Base-by-base conservation (phyloP, 345 rosid species). In the Dimocarpus longan region DNA sequence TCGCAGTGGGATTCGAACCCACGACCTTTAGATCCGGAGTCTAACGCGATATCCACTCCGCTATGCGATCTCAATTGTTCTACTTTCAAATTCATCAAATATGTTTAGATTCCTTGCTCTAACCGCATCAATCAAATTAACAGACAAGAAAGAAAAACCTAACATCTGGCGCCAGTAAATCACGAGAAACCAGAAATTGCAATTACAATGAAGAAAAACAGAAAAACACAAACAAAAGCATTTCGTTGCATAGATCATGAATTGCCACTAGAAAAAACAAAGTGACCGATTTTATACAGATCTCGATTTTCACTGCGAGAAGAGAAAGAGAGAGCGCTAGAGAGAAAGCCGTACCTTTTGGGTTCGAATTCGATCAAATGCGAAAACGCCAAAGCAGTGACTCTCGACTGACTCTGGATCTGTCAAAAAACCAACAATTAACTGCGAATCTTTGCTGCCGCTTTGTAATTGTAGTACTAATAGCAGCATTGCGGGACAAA, bases 1-100 rank as follows among this genome's bases (percentile, higher is more conserved):
- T 92, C 98, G 88, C 99, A 93, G 97, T 93, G 99, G 96, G 97
- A 88, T 73, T 95, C 93, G 93, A 95, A 95, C 98, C 98, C 97
- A 91, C 98, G 96, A 92, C 99, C 97, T 93, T 90, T 89, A 91
- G 98, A 93, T 95, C 66, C 98, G 98, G 99, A 93, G 93, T 93
- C 98, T 93, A 93, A 93, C 92, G 97, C 98, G 94, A 93, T 92
- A 92, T 95, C 97, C 95, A 93, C 98, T 93, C 95, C 93, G 91
- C 98, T 93, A 95, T 92, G 99, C 97, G 98, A 91, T 84, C 93
- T 1, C 0, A 3, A 6, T 16, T n/a, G 32, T 1, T 15, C 10
- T 4, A 1, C 48, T 8, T n/a, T n/a, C n/a, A 0, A 2, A 64
- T 1, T 12, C n/a, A 54, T 8, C 1, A 8, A 8, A 75, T 9